A percentile compares a stretch with the other conserved stretches of the same genome.
Evolutionary conservation across 2,329 filamentous ascomycete species (phyloP).

Genomic region (Grosmannia serpens): DNA sequence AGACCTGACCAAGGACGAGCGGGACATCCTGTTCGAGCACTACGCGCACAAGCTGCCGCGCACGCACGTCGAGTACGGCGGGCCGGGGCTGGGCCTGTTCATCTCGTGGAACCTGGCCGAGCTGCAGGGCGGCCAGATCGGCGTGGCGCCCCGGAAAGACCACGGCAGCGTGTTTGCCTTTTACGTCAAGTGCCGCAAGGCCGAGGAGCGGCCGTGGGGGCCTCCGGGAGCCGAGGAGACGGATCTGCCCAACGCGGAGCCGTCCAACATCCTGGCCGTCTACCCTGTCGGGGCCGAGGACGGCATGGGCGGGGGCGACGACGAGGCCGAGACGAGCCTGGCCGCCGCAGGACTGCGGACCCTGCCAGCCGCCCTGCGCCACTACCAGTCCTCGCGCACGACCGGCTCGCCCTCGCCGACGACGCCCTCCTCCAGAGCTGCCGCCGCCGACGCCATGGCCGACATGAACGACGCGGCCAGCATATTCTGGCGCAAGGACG

Average conservation of each 20-base stretch:
- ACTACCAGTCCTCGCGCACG: background rate
- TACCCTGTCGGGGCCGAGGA: background rate
- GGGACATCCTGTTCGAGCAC: slow-evolving; percentile 63
- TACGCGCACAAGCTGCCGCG: slow-evolving; percentile 67
- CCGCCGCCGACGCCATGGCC: background rate
- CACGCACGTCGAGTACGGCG: slow-evolving; percentile 68
- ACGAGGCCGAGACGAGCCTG: background rate
- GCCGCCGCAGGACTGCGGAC: background rate
- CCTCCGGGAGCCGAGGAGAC: slow-evolving; percentile 5
- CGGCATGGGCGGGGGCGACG: background rate
- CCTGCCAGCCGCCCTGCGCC: background rate
- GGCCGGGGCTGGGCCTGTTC: slow-evolving; percentile 65
- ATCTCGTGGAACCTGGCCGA: slow-evolving; percentile 67
- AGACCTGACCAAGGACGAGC: slow-evolving; percentile 58
- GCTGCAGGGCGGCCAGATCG: slow-evolving; percentile 67
- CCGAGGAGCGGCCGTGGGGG: background rate
- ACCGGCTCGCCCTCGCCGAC: background rate
- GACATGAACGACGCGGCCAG: background rate
- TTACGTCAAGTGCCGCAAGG: slow-evolving; percentile 57
- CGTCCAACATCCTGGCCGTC: slow-evolving; percentile 1
- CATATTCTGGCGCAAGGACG: background rate
- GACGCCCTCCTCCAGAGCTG: background rate
- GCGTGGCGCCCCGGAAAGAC: slow-evolving; percentile 55
- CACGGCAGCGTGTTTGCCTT: slow-evolving; percentile 67
- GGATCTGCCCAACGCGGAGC: slow-evolving; percentile 9